Conservation (phyloP, 805 yeast genomes). For the Metschnikowia vanudenii region DNA sequence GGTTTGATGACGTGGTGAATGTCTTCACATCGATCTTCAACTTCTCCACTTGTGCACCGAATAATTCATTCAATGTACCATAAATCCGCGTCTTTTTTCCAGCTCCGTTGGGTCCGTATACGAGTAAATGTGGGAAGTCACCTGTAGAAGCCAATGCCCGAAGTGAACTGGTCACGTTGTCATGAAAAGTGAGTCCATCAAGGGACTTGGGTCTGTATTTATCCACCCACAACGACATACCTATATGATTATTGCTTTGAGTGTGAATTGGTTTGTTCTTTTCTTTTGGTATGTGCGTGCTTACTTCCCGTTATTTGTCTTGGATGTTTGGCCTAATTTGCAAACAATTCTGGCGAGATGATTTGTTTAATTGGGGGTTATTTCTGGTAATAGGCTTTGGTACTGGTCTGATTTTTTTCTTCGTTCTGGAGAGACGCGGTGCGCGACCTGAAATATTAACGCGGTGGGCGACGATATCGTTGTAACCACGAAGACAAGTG, state of each 20-base stretch:
- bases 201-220: conserved; percentile 79
- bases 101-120: conserved; percentile 96
- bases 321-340: no score
- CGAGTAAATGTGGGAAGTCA: conserved; percentile 88
- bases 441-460: background rate
- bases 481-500: background rate
- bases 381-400: background rate
- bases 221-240: conserved; percentile 96
- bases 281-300: no score
- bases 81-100: conserved; percentile 94
- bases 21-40: conserved; percentile 84
- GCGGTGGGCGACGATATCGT: background rate
- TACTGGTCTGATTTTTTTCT: background rate
- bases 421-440: conserved; percentile 2
- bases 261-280: no score
- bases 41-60: conserved; percentile 78
- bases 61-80: conserved; percentile 73
- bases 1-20: conserved; percentile 67
- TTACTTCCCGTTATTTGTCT: no score
- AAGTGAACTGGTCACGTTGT: conserved; percentile 60
- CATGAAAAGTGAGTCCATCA: conserved; percentile 64
- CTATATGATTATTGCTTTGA: no score
- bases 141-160: conserved; percentile 62
- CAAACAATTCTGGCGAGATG: no score
- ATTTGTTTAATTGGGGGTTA: no score